Evolutionary conservation across 441 rosid genomes (phyloP).

Genomic region (California macrophylla): DNA sequence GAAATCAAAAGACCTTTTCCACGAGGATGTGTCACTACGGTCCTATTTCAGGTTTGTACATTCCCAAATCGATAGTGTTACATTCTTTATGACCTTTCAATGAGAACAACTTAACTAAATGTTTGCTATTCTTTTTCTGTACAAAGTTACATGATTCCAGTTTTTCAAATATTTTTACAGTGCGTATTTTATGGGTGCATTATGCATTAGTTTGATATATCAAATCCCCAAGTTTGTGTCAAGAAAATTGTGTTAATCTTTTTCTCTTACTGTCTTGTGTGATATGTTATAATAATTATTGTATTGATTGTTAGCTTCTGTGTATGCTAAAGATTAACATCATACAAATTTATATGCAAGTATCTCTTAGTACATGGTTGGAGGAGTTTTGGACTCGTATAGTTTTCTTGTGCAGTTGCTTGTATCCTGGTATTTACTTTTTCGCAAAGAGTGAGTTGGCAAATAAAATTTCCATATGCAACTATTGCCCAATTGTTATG

Average conservation of each 20-base stretch:
- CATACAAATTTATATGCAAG: not conserved
- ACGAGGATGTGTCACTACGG: constrained; percentile 52
- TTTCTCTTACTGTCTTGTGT: not conserved
- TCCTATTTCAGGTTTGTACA: constrained; percentile 65
- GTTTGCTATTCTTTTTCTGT: not conserved
- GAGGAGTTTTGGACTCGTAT: not conserved
- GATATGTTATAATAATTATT: not conserved
- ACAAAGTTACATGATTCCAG: not conserved
- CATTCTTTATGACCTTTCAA: not conserved
- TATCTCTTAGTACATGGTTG: not conserved
- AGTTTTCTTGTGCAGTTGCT: not conserved
- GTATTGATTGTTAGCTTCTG: not conserved
- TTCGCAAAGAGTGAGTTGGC: not conserved
- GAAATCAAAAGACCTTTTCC: constrained; percentile 57
- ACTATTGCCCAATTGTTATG: not conserved
- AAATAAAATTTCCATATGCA: not conserved
- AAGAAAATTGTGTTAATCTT: not conserved
- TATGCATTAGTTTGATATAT: not conserved
- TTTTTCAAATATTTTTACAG: not conserved
- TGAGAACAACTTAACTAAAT: not conserved
- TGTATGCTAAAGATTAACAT: not conserved
- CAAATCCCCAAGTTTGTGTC: not conserved
- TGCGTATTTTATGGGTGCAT: not conserved
- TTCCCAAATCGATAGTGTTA: not conserved
- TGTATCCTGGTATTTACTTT: not conserved